Evolutionary conservation across 2,329 filamentous ascomycete genomes (phyloP), one percentile per base, ranked within the genome.

Genomic region (Sphaerulina populicola): DNA sequence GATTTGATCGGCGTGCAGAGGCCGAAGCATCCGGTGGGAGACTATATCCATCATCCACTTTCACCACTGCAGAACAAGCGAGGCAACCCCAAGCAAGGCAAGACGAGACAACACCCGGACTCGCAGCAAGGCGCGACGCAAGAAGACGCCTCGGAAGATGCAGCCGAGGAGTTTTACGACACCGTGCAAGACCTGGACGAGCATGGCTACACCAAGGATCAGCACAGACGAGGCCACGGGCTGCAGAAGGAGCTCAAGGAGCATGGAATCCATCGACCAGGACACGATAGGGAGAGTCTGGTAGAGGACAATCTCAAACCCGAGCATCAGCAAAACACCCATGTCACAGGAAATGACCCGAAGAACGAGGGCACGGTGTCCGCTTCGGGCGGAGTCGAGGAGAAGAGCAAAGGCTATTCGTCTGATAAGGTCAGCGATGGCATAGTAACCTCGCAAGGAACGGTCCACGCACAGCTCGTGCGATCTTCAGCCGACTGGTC

Each of bases 401-500:
- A 62, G 48, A 67, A 67, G 56, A 47, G 36, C n/a, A 60, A 62
- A 37, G 60, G 54, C 27, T 64, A 65, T 33, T 35, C 47, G 5
- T 64, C 62, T 8, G 49, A 58, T 10, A 52, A 54, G 15, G 57
- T 63, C 18, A 60, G 60, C 11, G 44, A 57, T 8, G 57, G 49
- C 5, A 39, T 53, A 21, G 29, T 60, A 11, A 42, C 39, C 12
- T 58, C 80, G 35, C 78, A 83, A 46, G 91, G 91, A 14, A 86
- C 84, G 0, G 77, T 95, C 2, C 80, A 83, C 53, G 88, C 86
- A 0, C 91, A 97, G 65, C 64, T 97, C 33, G 82, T 96, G n/a
- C 81, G 93, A 36, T 94, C 88, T 51, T 94, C 88, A 56, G 81
- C 81, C 40, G 91, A 96, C 68, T 97, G 91, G 91, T 94, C 87